These are phyloP conservation scores for Symbiodinium pilosum DNA, from an alignment of 73 alveolate genomes.

Conservation along the genomic window DNA sequence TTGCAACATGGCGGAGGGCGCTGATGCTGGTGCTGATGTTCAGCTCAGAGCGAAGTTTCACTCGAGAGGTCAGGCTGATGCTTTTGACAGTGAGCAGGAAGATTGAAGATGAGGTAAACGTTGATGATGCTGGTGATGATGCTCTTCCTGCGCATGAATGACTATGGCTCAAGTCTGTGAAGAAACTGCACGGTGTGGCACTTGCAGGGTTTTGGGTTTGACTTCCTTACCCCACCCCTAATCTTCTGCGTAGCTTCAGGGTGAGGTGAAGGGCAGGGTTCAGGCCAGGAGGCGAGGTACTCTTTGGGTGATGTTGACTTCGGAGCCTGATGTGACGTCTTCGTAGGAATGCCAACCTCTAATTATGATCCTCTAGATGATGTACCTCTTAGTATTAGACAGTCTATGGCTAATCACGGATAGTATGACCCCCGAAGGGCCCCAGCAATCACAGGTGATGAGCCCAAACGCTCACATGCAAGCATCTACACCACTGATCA, in stretches of 20 bases:
- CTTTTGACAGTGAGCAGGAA: no score
- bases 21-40: no score
- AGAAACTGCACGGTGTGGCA: background rate
- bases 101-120: no score
- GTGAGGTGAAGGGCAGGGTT: background rate
- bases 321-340: background rate
- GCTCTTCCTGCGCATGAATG: no score
- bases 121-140: no score
- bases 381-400: background rate
- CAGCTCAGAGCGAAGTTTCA: no score
- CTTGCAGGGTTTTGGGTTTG: background rate
- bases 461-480: background rate
- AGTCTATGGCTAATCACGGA: background rate
- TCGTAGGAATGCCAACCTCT: background rate
- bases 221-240: background rate
- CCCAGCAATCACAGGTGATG: background rate
- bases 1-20: no score
- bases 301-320: background rate
- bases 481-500: background rate
- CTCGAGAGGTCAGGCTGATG: no score
- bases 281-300: background rate
- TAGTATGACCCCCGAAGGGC: no score
- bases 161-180: no score
- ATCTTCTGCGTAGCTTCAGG: background rate
- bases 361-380: background rate